These are phyloP conservation scores for Penicillium coprophilum DNA, from an alignment of 495 filamentous ascomycete genomes.

Conservation along the genomic window DNA sequence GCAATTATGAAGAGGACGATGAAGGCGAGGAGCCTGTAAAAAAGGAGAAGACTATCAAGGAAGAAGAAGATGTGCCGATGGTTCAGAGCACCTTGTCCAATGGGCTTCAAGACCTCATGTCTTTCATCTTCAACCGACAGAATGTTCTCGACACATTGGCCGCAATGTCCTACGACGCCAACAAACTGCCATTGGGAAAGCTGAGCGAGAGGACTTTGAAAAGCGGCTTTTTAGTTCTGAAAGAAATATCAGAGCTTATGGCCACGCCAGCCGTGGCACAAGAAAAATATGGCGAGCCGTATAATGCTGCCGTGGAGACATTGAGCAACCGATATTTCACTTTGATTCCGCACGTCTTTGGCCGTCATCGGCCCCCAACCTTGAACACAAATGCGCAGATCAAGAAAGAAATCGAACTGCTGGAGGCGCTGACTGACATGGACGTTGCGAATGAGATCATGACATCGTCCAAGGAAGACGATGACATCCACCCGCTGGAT, in stretches of 20 bases:
- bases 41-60: slow-evolving; percentile 19
- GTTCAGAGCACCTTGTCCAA: slow-evolving; percentile 55
- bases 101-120: slow-evolving; percentile 64
- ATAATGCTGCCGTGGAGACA: slow-evolving; percentile 47
- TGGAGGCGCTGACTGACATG: slow-evolving; percentile 80
- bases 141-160: slow-evolving; percentile 63
- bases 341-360: slow-evolving; percentile 78
- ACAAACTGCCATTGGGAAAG: slow-evolving; percentile 80
- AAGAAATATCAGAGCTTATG: slow-evolving; percentile 67
- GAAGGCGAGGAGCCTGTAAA: slow-evolving; percentile 41
- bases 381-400: slow-evolving; percentile 55
- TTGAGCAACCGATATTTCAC: slow-evolving; percentile 77
- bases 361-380: slow-evolving; percentile 66
- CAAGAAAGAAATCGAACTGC: slow-evolving; percentile 71
- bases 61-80: slow-evolving; percentile 31
- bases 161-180: slow-evolving; percentile 69
- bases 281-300: slow-evolving; percentile 44
- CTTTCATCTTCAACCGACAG: slow-evolving; percentile 77
- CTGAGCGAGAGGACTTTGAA: slow-evolving; percentile 73
- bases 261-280: slow-evolving; percentile 47
- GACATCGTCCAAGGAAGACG: slow-evolving; percentile 55
- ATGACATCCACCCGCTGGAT: slow-evolving; percentile 63
- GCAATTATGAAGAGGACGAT: slow-evolving; percentile 64
- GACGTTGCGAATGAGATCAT: slow-evolving; percentile 76
- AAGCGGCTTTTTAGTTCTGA: slow-evolving; percentile 68